A percentile compares a stretch with the other conserved stretches of the same genome.
phyloP scores from a whole-genome alignment of 768 basidiomycete genomes.

The Phallus indusiatus region DNA sequence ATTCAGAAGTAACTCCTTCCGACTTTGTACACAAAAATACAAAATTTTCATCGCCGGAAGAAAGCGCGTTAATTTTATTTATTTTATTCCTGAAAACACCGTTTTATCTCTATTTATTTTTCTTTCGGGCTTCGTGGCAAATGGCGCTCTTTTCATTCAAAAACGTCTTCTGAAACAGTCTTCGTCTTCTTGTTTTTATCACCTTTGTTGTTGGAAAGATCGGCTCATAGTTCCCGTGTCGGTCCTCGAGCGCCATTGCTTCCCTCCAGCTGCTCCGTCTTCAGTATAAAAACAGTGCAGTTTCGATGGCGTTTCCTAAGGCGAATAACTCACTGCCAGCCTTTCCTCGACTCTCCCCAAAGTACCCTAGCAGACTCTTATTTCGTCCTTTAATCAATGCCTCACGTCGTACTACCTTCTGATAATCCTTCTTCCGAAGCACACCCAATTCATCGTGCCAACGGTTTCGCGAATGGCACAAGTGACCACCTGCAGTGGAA shows the following conservation, averaged over 20 bases:
- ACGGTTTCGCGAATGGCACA: not conserved
- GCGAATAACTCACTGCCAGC: not conserved
- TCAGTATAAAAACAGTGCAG: not conserved
- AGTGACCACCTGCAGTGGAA: conserved; percentile 6
- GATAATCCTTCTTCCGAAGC: not conserved
- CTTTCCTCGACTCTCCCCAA: not conserved
- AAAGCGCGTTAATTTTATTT: not conserved
- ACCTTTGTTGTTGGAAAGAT: not conserved
- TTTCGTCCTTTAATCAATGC: not conserved
- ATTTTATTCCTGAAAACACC: not conserved
- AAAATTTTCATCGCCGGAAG: not conserved
- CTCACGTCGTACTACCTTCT: not conserved
- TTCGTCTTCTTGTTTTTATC: not conserved
- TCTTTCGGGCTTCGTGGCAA: not conserved
- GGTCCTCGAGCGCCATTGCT: not conserved
- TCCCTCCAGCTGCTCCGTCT: not conserved
- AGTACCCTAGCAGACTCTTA: not conserved
- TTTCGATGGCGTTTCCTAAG: not conserved
- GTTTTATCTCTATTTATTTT: not conserved
- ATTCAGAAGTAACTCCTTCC: not conserved
- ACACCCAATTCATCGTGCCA: not conserved
- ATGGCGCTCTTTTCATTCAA: not conserved
- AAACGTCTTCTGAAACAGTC: not conserved
- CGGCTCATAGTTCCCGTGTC: not conserved
- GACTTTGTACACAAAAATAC: not conserved